Evolutionary conservation across 129 eudicot genomes (phyloP).

Genomic region (Saussurea involucrata): DNA sequence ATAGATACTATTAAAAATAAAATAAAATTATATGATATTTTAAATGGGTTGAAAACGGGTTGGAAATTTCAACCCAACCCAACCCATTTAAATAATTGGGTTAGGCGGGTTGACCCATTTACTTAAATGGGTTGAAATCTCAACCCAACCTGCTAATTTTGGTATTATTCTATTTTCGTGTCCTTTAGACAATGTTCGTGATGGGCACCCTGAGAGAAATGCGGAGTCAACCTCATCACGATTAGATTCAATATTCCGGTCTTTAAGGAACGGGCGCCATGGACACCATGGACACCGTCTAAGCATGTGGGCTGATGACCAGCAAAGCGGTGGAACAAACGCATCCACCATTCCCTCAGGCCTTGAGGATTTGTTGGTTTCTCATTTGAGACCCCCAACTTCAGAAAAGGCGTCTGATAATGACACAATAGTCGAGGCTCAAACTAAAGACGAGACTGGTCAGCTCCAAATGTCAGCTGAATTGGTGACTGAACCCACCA

Average conservation of each 20-base stretch:
- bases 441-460: constrained; percentile 42
- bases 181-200: constrained; percentile 52
- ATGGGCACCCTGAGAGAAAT: constrained; percentile 53
- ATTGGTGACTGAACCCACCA: constrained; percentile 44
- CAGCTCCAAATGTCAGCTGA: constrained; percentile 42
- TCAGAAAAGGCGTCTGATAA: constrained; percentile 56
- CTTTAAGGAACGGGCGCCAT: constrained; percentile 82
- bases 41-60: no score
- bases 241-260: constrained; percentile 73
- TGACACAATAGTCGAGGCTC: constrained; percentile 42
- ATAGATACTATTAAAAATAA: no score
- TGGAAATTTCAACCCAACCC: no score
- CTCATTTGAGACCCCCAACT: constrained; percentile 62
- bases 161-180: no score
- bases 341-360: constrained; percentile 76
- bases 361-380: constrained; percentile 80
- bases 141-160: no score
- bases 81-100: no score
- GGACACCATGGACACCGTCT: constrained; percentile 86
- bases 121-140: no score
- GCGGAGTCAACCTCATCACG: constrained; percentile 61
- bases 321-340: constrained; percentile 67
- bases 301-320: constrained; percentile 85
- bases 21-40: no score
- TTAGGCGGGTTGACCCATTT: no score